Conservation (phyloP, 2,329 filamentous ascomycete genomes). For the Raffaelea ambrosiae region DNA sequence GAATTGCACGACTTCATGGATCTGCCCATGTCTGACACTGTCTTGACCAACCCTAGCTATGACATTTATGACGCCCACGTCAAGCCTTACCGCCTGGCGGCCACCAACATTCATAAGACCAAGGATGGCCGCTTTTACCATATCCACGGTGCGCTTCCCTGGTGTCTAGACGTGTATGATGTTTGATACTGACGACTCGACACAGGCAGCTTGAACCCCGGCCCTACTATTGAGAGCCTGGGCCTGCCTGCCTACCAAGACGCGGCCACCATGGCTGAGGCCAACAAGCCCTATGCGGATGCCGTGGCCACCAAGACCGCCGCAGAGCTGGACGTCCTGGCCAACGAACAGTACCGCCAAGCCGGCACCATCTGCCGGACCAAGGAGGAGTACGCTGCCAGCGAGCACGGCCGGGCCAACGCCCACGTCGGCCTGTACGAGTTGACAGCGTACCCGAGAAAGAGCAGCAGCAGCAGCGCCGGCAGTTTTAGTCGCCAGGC, state of each 20-base stretch:
- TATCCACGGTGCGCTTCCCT: constrained; percentile 33
- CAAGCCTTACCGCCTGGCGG: not conserved
- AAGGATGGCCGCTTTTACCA: constrained; percentile 30
- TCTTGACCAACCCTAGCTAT: too few relatives aligned
- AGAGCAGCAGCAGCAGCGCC: not conserved
- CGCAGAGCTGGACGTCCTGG: constrained; percentile 29
- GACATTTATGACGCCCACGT: not conserved
- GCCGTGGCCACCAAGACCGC: constrained; percentile 22
- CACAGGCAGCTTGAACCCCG: constrained; percentile 23
- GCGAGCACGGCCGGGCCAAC: constrained; percentile 14
- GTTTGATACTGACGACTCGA: too few relatives aligned
- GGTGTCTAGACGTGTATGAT: too few relatives aligned
- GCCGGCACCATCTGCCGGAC: constrained; percentile 35
- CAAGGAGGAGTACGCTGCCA: constrained; percentile 32
- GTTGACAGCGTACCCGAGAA: not conserved
- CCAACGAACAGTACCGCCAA: constrained; percentile 28
- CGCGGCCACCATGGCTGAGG: constrained; percentile 4
- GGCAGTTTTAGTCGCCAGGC: not conserved
- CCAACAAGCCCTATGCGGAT: constrained; percentile 21
- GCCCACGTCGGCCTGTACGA: not conserved
- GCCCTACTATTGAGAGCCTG: constrained; percentile 30
- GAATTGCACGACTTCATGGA: too few relatives aligned
- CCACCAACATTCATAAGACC: constrained; percentile 4
- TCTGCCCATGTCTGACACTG: too few relatives aligned
- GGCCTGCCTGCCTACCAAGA: constrained; percentile 28